These are phyloP conservation scores for Dovyalis caffra DNA, from an alignment of 345 rosid species.

Conservation along the genomic window DNA sequence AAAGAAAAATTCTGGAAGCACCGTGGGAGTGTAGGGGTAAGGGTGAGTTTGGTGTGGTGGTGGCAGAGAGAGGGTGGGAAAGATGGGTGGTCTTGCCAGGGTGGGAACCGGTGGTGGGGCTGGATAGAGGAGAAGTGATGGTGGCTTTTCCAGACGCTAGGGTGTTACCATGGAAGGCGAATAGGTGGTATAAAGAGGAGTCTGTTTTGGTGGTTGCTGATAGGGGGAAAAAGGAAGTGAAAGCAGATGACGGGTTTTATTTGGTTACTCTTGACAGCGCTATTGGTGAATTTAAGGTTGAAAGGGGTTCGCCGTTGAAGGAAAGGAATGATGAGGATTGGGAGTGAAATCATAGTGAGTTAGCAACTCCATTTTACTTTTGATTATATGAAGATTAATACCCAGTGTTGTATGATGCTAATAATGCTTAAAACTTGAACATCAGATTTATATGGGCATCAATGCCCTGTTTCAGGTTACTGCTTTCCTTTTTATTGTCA, in stretches of 20 bases:
- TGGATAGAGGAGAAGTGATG: slow-evolving; percentile 59
- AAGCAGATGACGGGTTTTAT: slow-evolving; percentile 60
- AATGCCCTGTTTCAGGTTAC: slow-evolving; percentile 12
- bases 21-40: slow-evolving; percentile 48
- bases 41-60: slow-evolving; percentile 79
- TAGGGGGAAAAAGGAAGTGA: slow-evolving; percentile 55
- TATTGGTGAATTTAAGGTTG: slow-evolving; percentile 54
- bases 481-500: slow-evolving; percentile 14
- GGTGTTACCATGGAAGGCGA: slow-evolving; percentile 67
- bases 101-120: slow-evolving; percentile 52
- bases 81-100: slow-evolving; percentile 88
- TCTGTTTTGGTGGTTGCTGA: slow-evolving; percentile 69
- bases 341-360: slow-evolving; percentile 44
- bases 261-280: slow-evolving; percentile 41
- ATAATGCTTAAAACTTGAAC: slow-evolving; percentile 19
- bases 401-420: slow-evolving; percentile 18
- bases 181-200: slow-evolving; percentile 71
- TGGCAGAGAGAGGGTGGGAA: slow-evolving; percentile 71
- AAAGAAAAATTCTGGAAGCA: slow-evolving; percentile 54
- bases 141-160: slow-evolving; percentile 74
- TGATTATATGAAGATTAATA: slow-evolving; percentile 18
- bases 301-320: slow-evolving; percentile 68
- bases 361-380: not conserved
- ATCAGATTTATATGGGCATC: not conserved
- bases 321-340: slow-evolving; percentile 65